These are phyloP conservation scores for Backusella luteola DNA, from an alignment of 192 early-diverging fungal species.

Conservation along the genomic window DNA sequence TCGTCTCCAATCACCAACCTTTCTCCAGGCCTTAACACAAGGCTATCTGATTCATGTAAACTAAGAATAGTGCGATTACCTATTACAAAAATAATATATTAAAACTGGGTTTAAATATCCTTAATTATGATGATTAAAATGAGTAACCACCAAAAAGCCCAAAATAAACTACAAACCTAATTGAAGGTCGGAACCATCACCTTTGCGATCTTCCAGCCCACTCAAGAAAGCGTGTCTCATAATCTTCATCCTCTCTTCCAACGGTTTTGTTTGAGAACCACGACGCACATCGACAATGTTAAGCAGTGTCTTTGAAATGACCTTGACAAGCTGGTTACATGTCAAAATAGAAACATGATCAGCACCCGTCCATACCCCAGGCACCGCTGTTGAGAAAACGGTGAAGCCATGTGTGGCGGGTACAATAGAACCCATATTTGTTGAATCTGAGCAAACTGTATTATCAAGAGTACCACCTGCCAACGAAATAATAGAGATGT, in stretches of 20 bases:
- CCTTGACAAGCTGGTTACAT: conserved; percentile 86
- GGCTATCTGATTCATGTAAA: conserved; percentile 23
- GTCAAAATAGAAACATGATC: conserved; percentile 87
- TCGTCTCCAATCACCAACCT: conserved; percentile 29
- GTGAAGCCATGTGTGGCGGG: conserved; percentile 72
- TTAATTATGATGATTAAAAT: background rate
- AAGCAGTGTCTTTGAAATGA: conserved; percentile 58
- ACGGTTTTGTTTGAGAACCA: conserved; percentile 54
- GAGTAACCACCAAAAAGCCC: background rate
- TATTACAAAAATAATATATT: conserved; percentile 11
- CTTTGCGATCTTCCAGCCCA: conserved; percentile 41
- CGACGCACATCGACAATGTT: conserved; percentile 62
- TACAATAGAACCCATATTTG: conserved; percentile 67
- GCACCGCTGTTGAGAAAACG: conserved; percentile 75
- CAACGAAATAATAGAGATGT: conserved; percentile 80
- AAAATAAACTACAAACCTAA: conserved; percentile 10
- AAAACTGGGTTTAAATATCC: background rate
- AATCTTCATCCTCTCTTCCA: conserved; percentile 60
- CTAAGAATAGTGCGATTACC: conserved; percentile 18
- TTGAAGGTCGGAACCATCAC: conserved; percentile 22
- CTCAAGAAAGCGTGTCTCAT: conserved; percentile 58
- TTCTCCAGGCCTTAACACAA: conserved; percentile 32
- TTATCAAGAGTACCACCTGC: conserved; percentile 87
- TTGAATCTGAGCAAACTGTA: conserved; percentile 81
- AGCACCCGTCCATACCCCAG: conserved; percentile 82